Conservation (phyloP, 176 grass and related monocot genomes). For the Cocos nucifera region DNA sequence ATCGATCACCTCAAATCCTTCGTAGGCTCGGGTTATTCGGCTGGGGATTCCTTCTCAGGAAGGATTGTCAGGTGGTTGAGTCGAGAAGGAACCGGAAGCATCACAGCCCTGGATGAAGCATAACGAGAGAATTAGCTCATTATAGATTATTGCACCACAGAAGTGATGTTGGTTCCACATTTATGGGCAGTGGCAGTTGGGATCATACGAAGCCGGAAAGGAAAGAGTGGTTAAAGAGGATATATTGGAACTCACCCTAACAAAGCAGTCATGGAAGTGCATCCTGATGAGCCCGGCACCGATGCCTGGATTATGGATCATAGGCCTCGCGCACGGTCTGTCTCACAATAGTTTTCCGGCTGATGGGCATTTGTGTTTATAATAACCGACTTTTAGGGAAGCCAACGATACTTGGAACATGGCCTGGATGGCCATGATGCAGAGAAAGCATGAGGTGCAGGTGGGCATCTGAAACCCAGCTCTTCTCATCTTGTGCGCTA, state of each 20-base stretch:
- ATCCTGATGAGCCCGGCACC: conserved; percentile 53
- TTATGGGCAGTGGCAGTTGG: too few species aligned
- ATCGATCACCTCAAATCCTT: conserved; percentile 53
- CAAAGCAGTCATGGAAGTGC: conserved; percentile 71
- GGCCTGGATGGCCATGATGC: too few species aligned
- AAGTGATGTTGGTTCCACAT: too few species aligned
- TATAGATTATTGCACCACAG: too few species aligned
- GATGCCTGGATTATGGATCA: conserved; percentile 30
- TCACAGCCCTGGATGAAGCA: conserved; percentile 40
- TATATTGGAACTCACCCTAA: conserved; percentile 15
- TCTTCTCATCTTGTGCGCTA: too few species aligned
- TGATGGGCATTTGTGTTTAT: conserved; percentile 26
- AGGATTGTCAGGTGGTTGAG: neutral
- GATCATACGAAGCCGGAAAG: too few species aligned
- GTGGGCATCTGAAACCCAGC: too few species aligned
- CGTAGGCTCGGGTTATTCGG: conserved; percentile 39
- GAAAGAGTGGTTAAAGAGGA: too few species aligned
- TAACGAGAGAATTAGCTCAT: too few species aligned
- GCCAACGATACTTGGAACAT: too few species aligned
- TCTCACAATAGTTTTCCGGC: conserved; percentile 42
- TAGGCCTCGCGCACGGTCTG: conserved; percentile 25
- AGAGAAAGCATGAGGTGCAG: too few species aligned
- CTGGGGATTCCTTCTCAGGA: conserved; percentile 29
- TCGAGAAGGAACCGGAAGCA: conserved; percentile 47
- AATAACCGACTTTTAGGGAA: conserved; percentile 45